These are phyloP conservation scores for Aureobasidium sp. DNA, from an alignment of 2,329 filamentous ascomycete species.

Conservation along the genomic window DNA sequence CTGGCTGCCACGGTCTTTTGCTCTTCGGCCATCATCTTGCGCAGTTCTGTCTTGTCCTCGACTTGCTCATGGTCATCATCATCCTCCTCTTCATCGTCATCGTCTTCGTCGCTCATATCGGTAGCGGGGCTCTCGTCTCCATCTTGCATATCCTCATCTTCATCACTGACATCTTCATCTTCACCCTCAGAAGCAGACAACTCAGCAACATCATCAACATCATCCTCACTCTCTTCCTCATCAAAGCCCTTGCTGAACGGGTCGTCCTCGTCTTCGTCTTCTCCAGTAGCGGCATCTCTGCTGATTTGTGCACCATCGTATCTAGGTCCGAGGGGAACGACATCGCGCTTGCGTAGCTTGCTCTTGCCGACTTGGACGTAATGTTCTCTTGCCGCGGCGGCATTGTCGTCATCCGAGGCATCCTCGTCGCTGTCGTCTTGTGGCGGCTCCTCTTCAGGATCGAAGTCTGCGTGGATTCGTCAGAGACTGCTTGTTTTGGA, in stretches of 20 bases:
- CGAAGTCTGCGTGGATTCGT: constrained; percentile 68
- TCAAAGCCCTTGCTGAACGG: constrained; percentile 50
- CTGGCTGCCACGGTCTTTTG: constrained; percentile 72
- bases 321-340: constrained; percentile 75
- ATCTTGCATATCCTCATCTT: constrained; percentile 30
- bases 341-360: constrained; percentile 80
- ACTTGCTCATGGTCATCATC: constrained; percentile 42
- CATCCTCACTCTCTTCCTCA: constrained; percentile 48
- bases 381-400: constrained; percentile 77
- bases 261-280: constrained; percentile 56
- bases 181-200: constrained; percentile 39
- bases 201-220: constrained; percentile 40
- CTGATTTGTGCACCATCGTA: constrained; percentile 84
- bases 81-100: constrained; percentile 33
- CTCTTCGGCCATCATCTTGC: constrained; percentile 72
- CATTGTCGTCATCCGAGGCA: constrained; percentile 50
- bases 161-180: constrained; percentile 28
- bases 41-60: constrained; percentile 63
- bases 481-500: neutral
- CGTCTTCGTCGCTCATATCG: constrained; percentile 51
- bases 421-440: constrained; percentile 63
- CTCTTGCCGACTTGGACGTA: constrained; percentile 87
- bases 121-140: constrained; percentile 47
- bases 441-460: constrained; percentile 76
- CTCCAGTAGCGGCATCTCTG: constrained; percentile 66